phyloP scores from a whole-genome alignment of 176 grass and related monocot genomes.

The Avena eriantha region DNA sequence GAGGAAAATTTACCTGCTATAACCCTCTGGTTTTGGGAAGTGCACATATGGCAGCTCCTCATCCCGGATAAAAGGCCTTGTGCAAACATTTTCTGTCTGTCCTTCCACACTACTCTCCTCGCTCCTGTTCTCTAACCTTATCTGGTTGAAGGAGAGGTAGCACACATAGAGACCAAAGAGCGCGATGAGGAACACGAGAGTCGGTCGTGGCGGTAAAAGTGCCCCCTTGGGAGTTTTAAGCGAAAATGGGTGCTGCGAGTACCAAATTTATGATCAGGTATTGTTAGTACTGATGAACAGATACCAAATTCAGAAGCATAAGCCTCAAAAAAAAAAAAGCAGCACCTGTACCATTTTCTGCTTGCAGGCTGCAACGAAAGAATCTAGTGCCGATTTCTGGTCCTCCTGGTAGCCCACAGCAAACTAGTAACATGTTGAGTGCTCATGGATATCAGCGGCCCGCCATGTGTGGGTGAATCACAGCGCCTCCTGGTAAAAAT shows the following conservation, averaged over 20 bases:
- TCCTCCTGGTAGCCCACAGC: conserved; percentile 27
- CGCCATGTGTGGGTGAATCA: neutral
- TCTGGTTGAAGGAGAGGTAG: conserved; percentile 77
- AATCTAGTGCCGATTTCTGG: conserved; percentile 31
- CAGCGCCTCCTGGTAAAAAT: conserved; percentile 35
- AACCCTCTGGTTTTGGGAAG: conserved; percentile 79
- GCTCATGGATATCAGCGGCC: conserved; percentile 43
- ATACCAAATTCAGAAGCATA: neutral
- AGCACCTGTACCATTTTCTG: conserved; percentile 58
- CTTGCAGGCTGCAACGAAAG: neutral
- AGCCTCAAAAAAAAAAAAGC: neutral
- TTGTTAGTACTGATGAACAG: neutral
- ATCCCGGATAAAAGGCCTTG: conserved; percentile 44
- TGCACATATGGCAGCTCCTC: conserved; percentile 65
- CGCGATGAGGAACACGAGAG: conserved; percentile 68
- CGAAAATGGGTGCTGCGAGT: conserved; percentile 65
- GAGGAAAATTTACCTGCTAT: conserved; percentile 57
- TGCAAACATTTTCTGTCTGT: conserved; percentile 41
- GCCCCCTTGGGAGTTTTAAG: conserved; percentile 69
- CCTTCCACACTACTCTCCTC: conserved; percentile 20
- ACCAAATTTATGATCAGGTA: neutral
- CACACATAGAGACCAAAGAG: conserved; percentile 65
- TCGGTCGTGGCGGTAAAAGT: conserved; percentile 40
- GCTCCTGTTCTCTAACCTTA: conserved; percentile 52
- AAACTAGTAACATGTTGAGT: conserved; percentile 35